Conservation (phyloP, 176 grass and related monocot species). For the Alopecurus myosuroides region DNA sequence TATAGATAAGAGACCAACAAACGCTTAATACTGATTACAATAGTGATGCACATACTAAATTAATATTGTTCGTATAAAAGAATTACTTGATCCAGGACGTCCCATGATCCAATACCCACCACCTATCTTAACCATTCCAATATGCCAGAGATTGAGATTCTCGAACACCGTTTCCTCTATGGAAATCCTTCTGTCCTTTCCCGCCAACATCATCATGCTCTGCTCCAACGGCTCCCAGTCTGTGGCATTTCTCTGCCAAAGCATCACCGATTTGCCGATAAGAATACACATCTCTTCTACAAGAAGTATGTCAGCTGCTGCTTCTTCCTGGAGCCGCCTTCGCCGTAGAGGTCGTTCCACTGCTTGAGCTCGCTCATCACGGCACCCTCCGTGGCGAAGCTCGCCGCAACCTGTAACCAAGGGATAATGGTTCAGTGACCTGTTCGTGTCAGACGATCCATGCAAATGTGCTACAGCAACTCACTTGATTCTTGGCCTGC, state of each 20-base stretch:
- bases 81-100: too few relatives aligned
- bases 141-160: too few relatives aligned
- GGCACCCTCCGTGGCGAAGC: conserved; percentile 71
- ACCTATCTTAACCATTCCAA: not conserved
- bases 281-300: conserved; percentile 21
- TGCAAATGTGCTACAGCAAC: too few relatives aligned
- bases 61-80: conserved; percentile 24
- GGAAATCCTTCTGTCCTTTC: not conserved
- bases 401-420: conserved; percentile 66
- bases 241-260: not conserved
- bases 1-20: not conserved
- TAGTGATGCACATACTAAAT: not conserved
- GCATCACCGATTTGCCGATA: not conserved
- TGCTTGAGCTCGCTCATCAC: conserved; percentile 93
- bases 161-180: not conserved
- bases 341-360: conserved; percentile 84
- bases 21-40: conserved; percentile 6
- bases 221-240: not conserved
- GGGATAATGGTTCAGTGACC: not conserved
- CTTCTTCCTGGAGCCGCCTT: conserved; percentile 92
- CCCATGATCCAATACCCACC: not conserved
- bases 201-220: not conserved
- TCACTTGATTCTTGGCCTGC: conserved; percentile 91
- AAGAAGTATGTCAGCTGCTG: conserved; percentile 90
- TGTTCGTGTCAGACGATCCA: not conserved